Evolutionary conservation across 2,329 filamentous ascomycete genomes (phyloP).

Genomic region (Teratosphaeria nubilosa): DNA sequence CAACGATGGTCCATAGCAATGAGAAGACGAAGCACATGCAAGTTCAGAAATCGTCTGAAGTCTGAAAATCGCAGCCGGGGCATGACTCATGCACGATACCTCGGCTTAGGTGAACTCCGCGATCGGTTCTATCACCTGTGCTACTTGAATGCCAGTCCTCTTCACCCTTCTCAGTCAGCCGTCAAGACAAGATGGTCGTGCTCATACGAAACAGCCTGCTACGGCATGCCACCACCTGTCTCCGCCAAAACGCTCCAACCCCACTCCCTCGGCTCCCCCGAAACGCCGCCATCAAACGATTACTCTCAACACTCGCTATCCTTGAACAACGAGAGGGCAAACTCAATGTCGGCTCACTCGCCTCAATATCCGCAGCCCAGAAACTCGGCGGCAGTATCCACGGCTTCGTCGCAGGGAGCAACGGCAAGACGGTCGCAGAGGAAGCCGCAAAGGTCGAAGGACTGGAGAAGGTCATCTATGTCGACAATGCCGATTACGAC

Average conservation of each 20-base stretch:
- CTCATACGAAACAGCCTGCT: slow-evolving; percentile 9
- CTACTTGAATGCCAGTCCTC: background rate
- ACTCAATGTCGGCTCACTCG: slow-evolving; percentile 71
- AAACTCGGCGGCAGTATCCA: slow-evolving; percentile 79
- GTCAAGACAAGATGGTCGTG: slow-evolving; percentile 1
- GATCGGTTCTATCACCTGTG: background rate
- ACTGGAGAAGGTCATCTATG: slow-evolving; percentile 79
- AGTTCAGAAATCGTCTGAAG: background rate
- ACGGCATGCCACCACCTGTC: slow-evolving; percentile 20
- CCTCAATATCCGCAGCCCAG: slow-evolving; percentile 74
- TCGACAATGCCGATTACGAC: slow-evolving; percentile 85
- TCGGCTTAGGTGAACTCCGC: background rate
- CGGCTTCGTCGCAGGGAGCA: slow-evolving; percentile 75
- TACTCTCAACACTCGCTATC: slow-evolving; percentile 80
- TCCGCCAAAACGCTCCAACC: slow-evolving; percentile 20
- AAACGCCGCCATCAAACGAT: slow-evolving; percentile 51
- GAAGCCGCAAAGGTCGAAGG: slow-evolving; percentile 84
- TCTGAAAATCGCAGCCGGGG: background rate
- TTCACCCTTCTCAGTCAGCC: background rate
- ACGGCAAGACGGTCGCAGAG: slow-evolving; percentile 64
- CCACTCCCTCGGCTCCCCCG: slow-evolving; percentile 33
- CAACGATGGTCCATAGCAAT: background rate
- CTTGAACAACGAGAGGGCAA: slow-evolving; percentile 88
- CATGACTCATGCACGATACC: background rate
- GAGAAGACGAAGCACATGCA: background rate